Base-by-base conservation (phyloP, 306 rosid species). In the Vigna radiata region DNA sequence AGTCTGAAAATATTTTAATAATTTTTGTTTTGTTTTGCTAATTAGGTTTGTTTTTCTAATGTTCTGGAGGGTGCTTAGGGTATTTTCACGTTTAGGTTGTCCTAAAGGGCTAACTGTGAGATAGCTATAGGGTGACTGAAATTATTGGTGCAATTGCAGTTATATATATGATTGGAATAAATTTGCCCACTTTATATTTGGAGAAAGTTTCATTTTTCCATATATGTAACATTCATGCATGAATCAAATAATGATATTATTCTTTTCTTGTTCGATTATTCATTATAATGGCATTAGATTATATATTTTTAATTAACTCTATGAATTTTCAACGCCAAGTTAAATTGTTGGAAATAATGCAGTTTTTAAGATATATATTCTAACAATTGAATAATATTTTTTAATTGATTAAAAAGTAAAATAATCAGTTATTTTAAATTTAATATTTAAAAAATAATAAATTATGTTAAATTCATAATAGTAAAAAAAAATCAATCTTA, bases 91-190 rank as follows among this genome's bases (percentile, higher is more conserved):
- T 68, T 10, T 60, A 79, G 61, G 70, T 71, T 77, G 71, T 72
- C 58, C 76, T 27, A 65, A 66, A 33, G 54, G 27, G 47, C 75
- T 75, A 68, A 68, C 65, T 67, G 23, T 59, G 46, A n/a, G n/a
- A 13, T 68, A 37, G 17, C 21, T 41, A n/a, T n/a, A 46, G 64
- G 66, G 72, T 70, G 33, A 75, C 52, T 61, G 44, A 61, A 41
- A 39, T 27, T 15, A 63, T 50, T 15, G 46, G 29, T 52, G 53
- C 17, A 62, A 46, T 33, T 58, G 43, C 68, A 37, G 39, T 75
- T 25, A 15, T 69, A n/a, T 55, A 31, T 29, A 29, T 80, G 37
- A 31, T 46, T 7, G 7, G 3, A 6, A 9, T 41, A 72, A 54
- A 48, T 52, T 61, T 75, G 46, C 12, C 13, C 2, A 41, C 2